Percentiles rank a stretch among this genome's conserved stretches.
phyloP scores from a whole-genome alignment of 495 filamentous ascomycete genomes.

The Aspergillus avenaceus region DNA sequence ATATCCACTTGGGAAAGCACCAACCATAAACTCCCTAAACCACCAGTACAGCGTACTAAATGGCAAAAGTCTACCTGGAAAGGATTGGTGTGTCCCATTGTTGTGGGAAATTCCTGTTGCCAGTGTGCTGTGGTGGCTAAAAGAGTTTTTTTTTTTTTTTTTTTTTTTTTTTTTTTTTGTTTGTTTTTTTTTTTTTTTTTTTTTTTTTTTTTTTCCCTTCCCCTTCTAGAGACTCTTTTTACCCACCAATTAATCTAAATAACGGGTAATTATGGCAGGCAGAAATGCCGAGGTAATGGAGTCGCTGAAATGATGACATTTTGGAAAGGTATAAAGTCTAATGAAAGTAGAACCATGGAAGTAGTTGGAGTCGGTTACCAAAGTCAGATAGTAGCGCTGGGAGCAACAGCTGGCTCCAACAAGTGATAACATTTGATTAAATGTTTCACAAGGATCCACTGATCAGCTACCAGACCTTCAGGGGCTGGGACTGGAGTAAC shows the following conservation, averaged over 20 bases:
- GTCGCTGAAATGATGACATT: background rate
- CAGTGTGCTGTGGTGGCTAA: too few relatives aligned
- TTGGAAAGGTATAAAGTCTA: background rate
- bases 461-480: background rate
- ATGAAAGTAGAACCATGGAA: constrained; percentile 1
- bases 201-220: background rate
- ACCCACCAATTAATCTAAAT: background rate
- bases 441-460: background rate
- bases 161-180: background rate
- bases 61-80: too few relatives aligned
- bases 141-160: too few relatives aligned
- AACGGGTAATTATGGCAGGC: background rate
- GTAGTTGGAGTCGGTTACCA: constrained; percentile 3
- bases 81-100: too few relatives aligned
- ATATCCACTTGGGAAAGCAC: background rate
- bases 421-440: background rate
- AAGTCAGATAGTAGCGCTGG: background rate
- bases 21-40: background rate
- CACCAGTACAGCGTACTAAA: too few relatives aligned
- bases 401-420: constrained; percentile 7
- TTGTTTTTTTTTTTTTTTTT: background rate
- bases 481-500: constrained; percentile 2
- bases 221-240: background rate
- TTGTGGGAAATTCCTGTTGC: too few relatives aligned
- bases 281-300: background rate